Evolutionary conservation across 306 rosid genomes (phyloP).

Genomic region (Malus asiatica): DNA sequence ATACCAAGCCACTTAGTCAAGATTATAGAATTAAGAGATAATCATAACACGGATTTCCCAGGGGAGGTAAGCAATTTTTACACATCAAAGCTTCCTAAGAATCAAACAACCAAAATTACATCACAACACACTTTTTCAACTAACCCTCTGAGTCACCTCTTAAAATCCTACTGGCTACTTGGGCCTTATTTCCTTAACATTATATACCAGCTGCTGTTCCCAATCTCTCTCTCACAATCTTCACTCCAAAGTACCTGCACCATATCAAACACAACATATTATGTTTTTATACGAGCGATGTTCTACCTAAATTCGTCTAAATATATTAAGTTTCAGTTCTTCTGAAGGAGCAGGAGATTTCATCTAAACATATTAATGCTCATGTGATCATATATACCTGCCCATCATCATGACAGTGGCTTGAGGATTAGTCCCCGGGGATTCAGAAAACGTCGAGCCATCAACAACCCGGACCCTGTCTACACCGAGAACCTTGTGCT

Average conservation of each 20-base stretch:
- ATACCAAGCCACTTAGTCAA: no score
- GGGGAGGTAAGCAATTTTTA: constrained; percentile 12
- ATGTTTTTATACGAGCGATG: no score
- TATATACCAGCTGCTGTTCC: constrained; percentile 54
- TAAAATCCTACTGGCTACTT: background rate
- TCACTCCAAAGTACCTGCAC: constrained; percentile 88
- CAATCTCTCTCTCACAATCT: constrained; percentile 69
- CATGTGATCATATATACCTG: constrained; percentile 35
- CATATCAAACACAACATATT: background rate
- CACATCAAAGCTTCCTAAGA: constrained; percentile 29
- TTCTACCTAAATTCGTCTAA: no score
- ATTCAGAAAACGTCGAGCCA: constrained; percentile 67
- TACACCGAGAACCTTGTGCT: constrained; percentile 67
- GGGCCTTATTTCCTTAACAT: constrained; percentile 8
- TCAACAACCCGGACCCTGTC: constrained; percentile 65
- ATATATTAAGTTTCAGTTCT: no score
- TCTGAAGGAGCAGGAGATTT: background rate
- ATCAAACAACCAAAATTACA: constrained; percentile 22
- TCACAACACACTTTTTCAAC: constrained; percentile 8
- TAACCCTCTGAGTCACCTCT: constrained; percentile 13
- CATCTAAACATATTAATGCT: background rate
- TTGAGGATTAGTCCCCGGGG: constrained; percentile 98
- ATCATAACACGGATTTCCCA: background rate
- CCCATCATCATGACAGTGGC: constrained; percentile 98
- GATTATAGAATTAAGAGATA: no score